Evolutionary conservation across 495 filamentous ascomycete species (phyloP), one percentile per base, ranked within the genome.

Genomic region (Penicillium longicatenatum): DNA sequence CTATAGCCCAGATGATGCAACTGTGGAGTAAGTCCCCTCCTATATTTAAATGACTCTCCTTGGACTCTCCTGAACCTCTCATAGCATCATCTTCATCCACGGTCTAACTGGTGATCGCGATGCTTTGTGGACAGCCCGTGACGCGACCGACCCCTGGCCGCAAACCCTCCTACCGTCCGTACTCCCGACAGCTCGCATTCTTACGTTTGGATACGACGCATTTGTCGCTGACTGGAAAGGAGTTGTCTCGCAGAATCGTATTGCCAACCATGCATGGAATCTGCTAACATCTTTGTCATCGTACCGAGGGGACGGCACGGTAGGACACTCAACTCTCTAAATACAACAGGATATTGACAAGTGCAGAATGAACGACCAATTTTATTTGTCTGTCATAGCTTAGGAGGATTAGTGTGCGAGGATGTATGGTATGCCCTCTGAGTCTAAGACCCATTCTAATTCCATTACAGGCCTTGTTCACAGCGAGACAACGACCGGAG

Each of bases 201-300:
- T 72, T 2, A 67, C 65, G 0, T 74, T 30, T 30, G 69, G 71
- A 4, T 72, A 72, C 56, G 63, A 74, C 47, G 69, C 71, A 6
- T 59, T 66, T 55, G 37, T 64, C 12, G 39, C 41, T 14, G 17
- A 48, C 8, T 26, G 42, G n/a, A 33, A 2, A 31, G 14, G 24
- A 9, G 8, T 17, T 14, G 20, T 31, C 6, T 55, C 53, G 16
- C 5, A 22, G 19, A 48, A 29, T 11, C 11, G 19, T 14, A 22
- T 56, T 20, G 17, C 2, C 14, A 29, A 56, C 24, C 45, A 49
- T 30, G 54, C 54, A 9, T 17, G 12, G 19, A 56, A 50, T 30
- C 45, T 56, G 11, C 12, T 50, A 11, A 50, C 33, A 19, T 17
- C 10, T 50, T 29, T 50, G 19, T 17, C 30, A 33, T 16, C 29